phyloP scores from a whole-genome alignment of 805 yeast genomes.

The Barnettozyma wickerhamii region DNA sequence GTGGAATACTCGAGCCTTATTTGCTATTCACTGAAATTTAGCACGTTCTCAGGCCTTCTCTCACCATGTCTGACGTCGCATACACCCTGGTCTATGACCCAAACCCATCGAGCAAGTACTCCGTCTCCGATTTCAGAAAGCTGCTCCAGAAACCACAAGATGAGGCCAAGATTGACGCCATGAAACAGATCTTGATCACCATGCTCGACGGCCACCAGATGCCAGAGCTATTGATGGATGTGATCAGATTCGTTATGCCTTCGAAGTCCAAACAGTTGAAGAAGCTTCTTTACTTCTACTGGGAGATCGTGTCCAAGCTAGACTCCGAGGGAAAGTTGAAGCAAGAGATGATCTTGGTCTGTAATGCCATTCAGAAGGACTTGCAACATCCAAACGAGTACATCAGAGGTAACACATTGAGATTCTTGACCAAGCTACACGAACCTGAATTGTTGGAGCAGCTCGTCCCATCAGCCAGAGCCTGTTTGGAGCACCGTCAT shows the following conservation, averaged over 20 bases:
- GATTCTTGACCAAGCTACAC: constrained; percentile 84
- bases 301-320: constrained; percentile 96
- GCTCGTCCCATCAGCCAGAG: constrained; percentile 86
- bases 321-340: constrained; percentile 86
- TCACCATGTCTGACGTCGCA: constrained; percentile 36
- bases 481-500: constrained; percentile 92
- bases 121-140: constrained; percentile 68
- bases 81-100: constrained; percentile 82
- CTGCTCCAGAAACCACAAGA: constrained; percentile 87
- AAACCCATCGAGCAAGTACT: constrained; percentile 51
- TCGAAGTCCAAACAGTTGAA: constrained; percentile 86
- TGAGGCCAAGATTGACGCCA: constrained; percentile 80
- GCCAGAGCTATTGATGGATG: constrained; percentile 93
- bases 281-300: constrained; percentile 88
- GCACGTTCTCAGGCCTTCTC: too few species aligned
- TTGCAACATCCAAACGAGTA: constrained; percentile 97
- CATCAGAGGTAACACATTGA: constrained; percentile 90
- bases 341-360: constrained; percentile 97
- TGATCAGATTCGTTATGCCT: constrained; percentile 96
- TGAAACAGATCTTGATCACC: constrained; percentile 80
- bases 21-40: too few species aligned
- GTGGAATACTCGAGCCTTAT: too few species aligned
- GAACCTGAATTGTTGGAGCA: constrained; percentile 96
- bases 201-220: constrained; percentile 91
- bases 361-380: constrained; percentile 97